Percentiles rank a stretch among this genome's conserved stretches.
Evolutionary conservation across 768 basidiomycete genomes (phyloP).

Genomic region (Lentinula detonsa): DNA sequence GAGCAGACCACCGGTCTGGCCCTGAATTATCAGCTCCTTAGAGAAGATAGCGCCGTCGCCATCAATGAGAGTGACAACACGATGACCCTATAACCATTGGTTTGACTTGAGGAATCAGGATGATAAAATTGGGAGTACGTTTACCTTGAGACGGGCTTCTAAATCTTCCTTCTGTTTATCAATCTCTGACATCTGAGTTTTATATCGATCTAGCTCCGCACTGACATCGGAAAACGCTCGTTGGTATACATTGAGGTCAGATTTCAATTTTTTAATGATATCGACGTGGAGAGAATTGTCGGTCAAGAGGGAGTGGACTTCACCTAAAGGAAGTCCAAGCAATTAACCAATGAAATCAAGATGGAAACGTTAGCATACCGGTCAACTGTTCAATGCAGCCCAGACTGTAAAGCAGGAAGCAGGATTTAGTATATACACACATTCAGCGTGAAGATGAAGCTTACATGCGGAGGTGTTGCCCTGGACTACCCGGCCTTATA

Average conservation of each 20-base stretch:
- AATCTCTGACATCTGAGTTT: constrained; percentile 13
- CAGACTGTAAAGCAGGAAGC: not conserved
- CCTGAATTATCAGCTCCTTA: constrained; percentile 43
- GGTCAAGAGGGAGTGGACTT: constrained; percentile 30
- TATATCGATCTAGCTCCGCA: constrained; percentile 12
- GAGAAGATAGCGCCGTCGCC: constrained; percentile 63
- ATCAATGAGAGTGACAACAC: constrained; percentile 50
- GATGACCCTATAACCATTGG: constrained; percentile 17
- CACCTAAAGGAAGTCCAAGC: constrained; percentile 20
- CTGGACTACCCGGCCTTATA: not conserved
- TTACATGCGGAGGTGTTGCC: constrained; percentile 9
- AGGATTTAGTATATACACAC: not conserved
- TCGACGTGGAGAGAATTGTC: constrained; percentile 20
- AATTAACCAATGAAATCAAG: not conserved
- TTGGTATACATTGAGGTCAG: constrained; percentile 6
- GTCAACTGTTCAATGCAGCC: constrained; percentile 30
- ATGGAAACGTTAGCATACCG: constrained; percentile 14
- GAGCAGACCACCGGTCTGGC: constrained; percentile 49
- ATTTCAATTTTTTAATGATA: constrained; percentile 9
- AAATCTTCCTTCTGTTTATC: constrained; percentile 30
- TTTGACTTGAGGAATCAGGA: not conserved
- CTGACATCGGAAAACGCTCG: constrained; percentile 5
- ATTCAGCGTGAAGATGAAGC: not conserved
- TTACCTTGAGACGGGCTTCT: constrained; percentile 1
- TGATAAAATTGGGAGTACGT: not conserved